Evolutionary conservation across 805 yeast species (phyloP).

Genomic region (Candida lessepsii): DNA sequence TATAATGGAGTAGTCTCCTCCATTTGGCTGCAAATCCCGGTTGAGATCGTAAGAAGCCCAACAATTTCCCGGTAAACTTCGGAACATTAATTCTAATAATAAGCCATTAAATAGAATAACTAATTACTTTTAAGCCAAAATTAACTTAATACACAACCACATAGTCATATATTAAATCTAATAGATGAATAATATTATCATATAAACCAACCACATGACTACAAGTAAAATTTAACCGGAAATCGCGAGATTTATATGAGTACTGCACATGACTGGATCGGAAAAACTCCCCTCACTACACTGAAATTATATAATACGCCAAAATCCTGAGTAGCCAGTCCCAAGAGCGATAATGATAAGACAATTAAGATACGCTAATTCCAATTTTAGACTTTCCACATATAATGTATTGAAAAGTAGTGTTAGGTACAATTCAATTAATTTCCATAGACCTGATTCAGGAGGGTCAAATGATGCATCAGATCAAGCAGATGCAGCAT

Average conservation of each 20-base stretch:
- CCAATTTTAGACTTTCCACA: background rate
- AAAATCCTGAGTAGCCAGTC: background rate
- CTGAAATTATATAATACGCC: background rate
- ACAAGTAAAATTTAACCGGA: background rate
- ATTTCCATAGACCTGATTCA: conserved; percentile 31
- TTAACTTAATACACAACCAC: too few species aligned
- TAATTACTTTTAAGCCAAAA: too few species aligned
- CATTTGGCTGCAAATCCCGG: conserved; percentile 6
- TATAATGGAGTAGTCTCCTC: background rate
- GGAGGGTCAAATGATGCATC: conserved; percentile 50
- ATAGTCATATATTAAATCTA: too few species aligned
- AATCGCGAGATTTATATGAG: conserved; percentile 1
- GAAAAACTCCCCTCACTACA: conserved; percentile 2
- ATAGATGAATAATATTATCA: too few species aligned
- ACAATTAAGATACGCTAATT: background rate
- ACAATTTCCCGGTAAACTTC: background rate
- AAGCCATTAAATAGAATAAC: too few species aligned
- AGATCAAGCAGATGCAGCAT: conserved; percentile 70
- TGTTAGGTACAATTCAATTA: conserved; percentile 12
- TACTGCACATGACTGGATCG: background rate
- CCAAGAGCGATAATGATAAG: conserved; percentile 3
- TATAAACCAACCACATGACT: conserved; percentile 2
- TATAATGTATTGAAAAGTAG: background rate
- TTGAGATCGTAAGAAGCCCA: background rate
- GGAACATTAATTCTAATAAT: too few species aligned